Evolutionary conservation across 2,329 filamentous ascomycete genomes (phyloP), one percentile per base, ranked within the genome.

Genomic region (Bimuria novae-zelandiae): DNA sequence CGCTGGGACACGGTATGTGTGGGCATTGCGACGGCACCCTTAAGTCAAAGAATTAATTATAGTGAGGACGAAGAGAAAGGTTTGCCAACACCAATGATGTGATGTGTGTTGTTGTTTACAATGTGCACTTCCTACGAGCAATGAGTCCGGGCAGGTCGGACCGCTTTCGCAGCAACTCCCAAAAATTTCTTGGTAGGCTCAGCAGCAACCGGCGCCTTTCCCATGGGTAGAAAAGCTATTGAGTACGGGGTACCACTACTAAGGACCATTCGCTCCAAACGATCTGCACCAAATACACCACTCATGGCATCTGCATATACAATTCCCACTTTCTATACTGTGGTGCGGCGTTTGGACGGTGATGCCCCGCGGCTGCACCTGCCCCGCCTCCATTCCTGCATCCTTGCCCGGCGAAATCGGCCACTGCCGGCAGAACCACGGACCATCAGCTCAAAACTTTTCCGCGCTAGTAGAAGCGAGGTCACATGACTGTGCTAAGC

Each of bases 1-100:
- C 79, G 78, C 64, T 86, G 84, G 11, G 84, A 85, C 54, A 79
- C 70, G 48, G 79, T 82, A 57, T 79, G 77, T 42, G 77, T 74
- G 44, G 76, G 56, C 76, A 78, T 79, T 42, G 35, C 47, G 55
- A 17, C 33, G 43, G 47, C 49, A 39, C 51, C 49, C 33, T 49
- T 25, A 47, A 41, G 33, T 49, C 51, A 48, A 52, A 35, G 8
- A 47, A 41, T 32, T 49, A 50, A 35, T 53, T 46, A 33, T 53
- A 29, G 14, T 51, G 27, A 19, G 32, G 23, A 16, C 5, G n/a
- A 23, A 17, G 40, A 55, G 27, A 23, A n/a, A 21, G 37, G 25
- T 29, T n/a, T 23, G 25, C 35, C 21, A 52, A 42, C 42, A 27
- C 11, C 29, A 33, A 16, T 51, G 36, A 37, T 33, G 36, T 39